A percentile compares a stretch with the other conserved stretches of the same genome.
phyloP scores from a whole-genome alignment of 768 basidiomycete genomes.

The Suillus decipiens region DNA sequence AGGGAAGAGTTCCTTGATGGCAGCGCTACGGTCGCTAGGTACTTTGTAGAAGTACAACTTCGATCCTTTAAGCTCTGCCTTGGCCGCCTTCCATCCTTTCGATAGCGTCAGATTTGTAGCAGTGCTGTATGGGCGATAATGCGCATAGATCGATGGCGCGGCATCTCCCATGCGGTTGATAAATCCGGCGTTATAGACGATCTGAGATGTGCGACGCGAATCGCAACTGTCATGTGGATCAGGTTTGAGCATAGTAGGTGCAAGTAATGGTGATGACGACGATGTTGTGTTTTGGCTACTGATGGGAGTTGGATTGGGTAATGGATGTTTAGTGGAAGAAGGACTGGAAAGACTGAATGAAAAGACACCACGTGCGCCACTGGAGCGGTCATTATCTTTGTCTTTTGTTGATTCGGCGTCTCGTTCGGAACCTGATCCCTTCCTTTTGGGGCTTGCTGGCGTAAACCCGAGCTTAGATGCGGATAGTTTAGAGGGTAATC shows the following conservation, averaged over 20 bases:
- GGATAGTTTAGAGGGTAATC: conserved; percentile 67
- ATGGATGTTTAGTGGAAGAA: conserved; percentile 30
- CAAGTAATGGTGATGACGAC: conserved; percentile 49
- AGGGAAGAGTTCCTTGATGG: conserved; percentile 76
- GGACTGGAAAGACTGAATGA: conserved; percentile 31
- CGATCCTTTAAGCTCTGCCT: conserved; percentile 79
- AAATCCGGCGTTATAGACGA: conserved; percentile 74
- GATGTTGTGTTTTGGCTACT: conserved; percentile 35
- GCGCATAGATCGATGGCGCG: conserved; percentile 40
- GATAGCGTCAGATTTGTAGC: conserved; percentile 41
- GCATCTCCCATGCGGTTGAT: conserved; percentile 67
- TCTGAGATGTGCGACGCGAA: conserved; percentile 71
- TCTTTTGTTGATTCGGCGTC: conserved; percentile 30
- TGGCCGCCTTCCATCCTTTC: conserved; percentile 87
- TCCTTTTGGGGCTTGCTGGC: conserved; percentile 58
- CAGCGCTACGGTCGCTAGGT: conserved; percentile 63
- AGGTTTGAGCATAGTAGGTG: conserved; percentile 51
- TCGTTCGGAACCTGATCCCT: conserved; percentile 46
- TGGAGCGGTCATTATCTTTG: conserved; percentile 33
- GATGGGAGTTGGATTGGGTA: conserved; percentile 18
- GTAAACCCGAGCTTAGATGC: conserved; percentile 47
- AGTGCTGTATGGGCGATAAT: conserved; percentile 30
- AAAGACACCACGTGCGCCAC: conserved; percentile 29
- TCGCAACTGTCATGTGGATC: conserved; percentile 35
- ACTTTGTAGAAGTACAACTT: conserved; percentile 89